Percentiles rank a stretch among this genome's conserved stretches.
phyloP scores from a whole-genome alignment of 257 asterid species.

The Capsicum chinense region DNA sequence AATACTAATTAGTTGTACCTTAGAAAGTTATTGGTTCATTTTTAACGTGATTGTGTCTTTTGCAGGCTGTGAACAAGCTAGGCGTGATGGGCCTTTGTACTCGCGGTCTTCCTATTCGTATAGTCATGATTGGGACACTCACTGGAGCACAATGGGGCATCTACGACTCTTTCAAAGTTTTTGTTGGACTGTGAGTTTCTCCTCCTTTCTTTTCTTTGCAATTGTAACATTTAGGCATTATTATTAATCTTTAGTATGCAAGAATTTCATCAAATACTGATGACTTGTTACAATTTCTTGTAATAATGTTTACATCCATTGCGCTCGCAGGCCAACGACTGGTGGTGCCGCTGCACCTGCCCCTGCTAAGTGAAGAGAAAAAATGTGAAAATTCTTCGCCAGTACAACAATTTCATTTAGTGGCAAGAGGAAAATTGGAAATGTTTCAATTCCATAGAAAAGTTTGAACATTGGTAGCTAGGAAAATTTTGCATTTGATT shows the following conservation, averaged over 20 bases:
- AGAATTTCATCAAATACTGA: background rate
- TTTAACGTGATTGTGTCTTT: background rate
- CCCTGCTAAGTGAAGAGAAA: constrained; percentile 26
- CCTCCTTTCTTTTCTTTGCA: background rate
- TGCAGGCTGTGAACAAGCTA: constrained; percentile 47
- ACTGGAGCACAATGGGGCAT: constrained; percentile 88
- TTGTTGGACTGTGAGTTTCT: constrained; percentile 65
- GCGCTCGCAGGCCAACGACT: constrained; percentile 73
- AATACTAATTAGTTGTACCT: background rate
- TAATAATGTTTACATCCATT: background rate
- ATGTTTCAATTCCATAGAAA: background rate
- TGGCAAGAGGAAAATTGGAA: background rate
- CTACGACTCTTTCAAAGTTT: constrained; percentile 76
- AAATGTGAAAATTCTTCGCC: background rate
- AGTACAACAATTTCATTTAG: background rate
- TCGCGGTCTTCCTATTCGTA: constrained; percentile 69
- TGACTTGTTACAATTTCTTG: background rate
- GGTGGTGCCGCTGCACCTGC: constrained; percentile 67
- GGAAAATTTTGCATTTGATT: background rate
- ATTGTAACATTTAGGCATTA: background rate
- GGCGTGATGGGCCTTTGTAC: constrained; percentile 46
- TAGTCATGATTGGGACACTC: constrained; percentile 59
- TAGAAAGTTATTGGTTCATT: background rate
- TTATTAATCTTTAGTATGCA: background rate
- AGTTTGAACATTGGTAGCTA: background rate